Evolutionary conservation across 192 early-diverging fungal species (phyloP).

Genomic region (Martensiomyces pterosporus): DNA sequence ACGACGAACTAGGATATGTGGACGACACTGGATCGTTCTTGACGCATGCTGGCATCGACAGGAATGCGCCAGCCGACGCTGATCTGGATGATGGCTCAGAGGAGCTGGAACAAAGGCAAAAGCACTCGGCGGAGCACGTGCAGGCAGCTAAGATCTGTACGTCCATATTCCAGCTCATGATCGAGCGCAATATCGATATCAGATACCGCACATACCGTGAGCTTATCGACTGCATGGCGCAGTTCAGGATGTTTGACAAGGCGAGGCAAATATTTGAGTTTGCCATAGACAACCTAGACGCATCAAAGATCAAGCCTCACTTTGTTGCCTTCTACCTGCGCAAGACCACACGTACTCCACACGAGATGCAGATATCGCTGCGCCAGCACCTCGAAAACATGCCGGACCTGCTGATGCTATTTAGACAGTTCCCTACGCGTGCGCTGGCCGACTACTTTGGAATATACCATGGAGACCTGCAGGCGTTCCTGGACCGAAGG

Average conservation of each 20-base stretch:
- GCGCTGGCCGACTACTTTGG: conserved; percentile 33
- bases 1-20: conserved; percentile 14
- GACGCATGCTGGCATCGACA: conserved; percentile 9
- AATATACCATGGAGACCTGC: conserved; percentile 35
- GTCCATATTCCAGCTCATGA: conserved; percentile 38
- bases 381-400: conserved; percentile 9
- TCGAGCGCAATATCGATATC: conserved; percentile 8
- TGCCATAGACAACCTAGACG: conserved; percentile 26
- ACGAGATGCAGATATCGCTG: conserved; percentile 20
- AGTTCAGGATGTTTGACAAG: conserved; percentile 34
- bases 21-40: conserved; percentile 28
- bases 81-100: too few species aligned
- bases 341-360: conserved; percentile 17
- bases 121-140: too few species aligned
- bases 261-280: conserved; percentile 37
- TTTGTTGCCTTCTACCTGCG: conserved; percentile 32
- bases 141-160: conserved; percentile 36
- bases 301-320: conserved; percentile 11
- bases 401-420: conserved; percentile 3
- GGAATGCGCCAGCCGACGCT: too few species aligned
- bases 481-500: conserved; percentile 14
- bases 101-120: too few species aligned
- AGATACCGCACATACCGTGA: conserved; percentile 39
- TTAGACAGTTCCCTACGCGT: conserved; percentile 12
- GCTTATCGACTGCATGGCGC: conserved; percentile 32